Base-by-base conservation (phyloP, 2,329 filamentous ascomycete genomes). In the Onygenales sp. region DNA sequence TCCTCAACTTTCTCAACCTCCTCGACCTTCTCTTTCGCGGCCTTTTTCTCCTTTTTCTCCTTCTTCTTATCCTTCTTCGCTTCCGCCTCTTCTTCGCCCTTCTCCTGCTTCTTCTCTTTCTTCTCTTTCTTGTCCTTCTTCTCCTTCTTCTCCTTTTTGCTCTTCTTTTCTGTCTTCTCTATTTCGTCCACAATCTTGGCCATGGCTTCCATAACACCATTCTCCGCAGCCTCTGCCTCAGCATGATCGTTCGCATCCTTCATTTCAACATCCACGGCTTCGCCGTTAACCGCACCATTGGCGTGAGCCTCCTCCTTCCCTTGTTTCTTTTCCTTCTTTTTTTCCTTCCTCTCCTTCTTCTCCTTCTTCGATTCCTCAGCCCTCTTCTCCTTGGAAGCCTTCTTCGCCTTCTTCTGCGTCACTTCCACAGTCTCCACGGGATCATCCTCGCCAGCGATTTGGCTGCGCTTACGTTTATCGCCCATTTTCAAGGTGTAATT, bases 221-320 rank as follows among this genome's bases (percentile, higher is more conserved):
- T 49, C 36, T 9, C n/a, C 47, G 13, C 11, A 2, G 32, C 21
- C 3, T 9, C 14, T 9, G n/a, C 8, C 14, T 39, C 45, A 45
- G 17, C 17, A 17, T 17, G 0, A 17, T 59, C 57, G 50, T 55
- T 58, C 48, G 39, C 46, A 42, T 53, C 56, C 21, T 64, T 60
- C 17, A 54, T 55, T 44, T 63, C 60, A 48, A 62, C 59, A 55
- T 60, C 6, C 59, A 62, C 11, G 60, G 62, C 27, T 49, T 61
- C 7, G 43, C 51, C 52, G 55, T 45, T 33, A 47, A 33, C n/a
- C 21, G 27, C 33, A 17, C n/a, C 36, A 47, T 21, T 14, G 36
- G 17, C 38, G 17, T 21, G 21, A 43, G 27, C 14, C 33, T 32
- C 27, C 17, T 44, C 45, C 5, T 51, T 35, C 32, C 33, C 43